phyloP scores from a whole-genome alignment of 108 stramenopile species.

The Stephanodiscus minutulus region DNA sequence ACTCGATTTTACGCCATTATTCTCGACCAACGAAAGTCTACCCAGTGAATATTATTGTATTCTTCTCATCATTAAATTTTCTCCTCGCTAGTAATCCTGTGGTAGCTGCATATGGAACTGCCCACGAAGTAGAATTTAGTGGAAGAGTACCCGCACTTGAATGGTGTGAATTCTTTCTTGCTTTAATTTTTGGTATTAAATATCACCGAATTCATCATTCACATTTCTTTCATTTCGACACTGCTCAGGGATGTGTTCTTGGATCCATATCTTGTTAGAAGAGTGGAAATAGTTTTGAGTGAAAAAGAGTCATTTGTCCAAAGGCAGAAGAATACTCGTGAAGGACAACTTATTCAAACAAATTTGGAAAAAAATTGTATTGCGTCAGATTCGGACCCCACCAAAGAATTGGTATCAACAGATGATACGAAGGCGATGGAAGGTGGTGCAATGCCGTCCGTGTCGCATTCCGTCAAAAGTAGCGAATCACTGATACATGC shows the following conservation, averaged over 20 bases:
- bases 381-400: neutral
- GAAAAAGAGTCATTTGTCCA: conserved; percentile 58
- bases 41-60: neutral
- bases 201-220: neutral
- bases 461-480: neutral
- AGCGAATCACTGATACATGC: conserved; percentile 10
- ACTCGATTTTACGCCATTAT: neutral
- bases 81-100: conserved; percentile 68
- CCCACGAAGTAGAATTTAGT: conserved; percentile 62
- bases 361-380: conserved; percentile 1
- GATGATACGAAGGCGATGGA: conserved; percentile 16
- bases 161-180: neutral
- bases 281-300: conserved; percentile 72
- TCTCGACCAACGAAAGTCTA: neutral
- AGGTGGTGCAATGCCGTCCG: conserved; percentile 1
- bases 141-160: conserved; percentile 44
- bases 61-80: neutral
- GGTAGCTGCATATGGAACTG: conserved; percentile 84
- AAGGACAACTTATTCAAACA: conserved; percentile 1
- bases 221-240: conserved; percentile 25
- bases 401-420: neutral
- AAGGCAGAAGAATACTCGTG: conserved; percentile 39
- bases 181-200: neutral
- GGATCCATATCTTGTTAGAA: conserved; percentile 68
- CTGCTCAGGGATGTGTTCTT: conserved; percentile 85